Base-by-base conservation (phyloP, 257 asterid genomes). In the Salvia rosmarinus region DNA sequence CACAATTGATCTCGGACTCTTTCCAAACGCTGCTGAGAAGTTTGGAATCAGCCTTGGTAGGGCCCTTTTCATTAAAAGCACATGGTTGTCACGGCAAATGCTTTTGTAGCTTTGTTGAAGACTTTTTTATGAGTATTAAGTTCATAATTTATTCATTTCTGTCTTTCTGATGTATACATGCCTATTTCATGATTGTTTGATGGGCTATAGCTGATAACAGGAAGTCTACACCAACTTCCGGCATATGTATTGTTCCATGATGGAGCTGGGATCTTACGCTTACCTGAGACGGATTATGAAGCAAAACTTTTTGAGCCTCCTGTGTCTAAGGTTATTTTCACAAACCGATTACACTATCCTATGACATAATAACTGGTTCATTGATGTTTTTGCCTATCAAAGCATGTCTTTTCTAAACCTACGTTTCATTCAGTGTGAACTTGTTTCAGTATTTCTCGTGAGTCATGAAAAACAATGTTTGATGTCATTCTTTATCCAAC, bases 21-120 rank as follows among this genome's bases (percentile, higher is more conserved):
- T 94, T 78, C 99, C 98, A 44, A 94, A 94, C 83, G 96, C 90
- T 63, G 99, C 98, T 40, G 97, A 89, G 80, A 94, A 88, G 77
- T 85, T 94, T 64, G 98, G 92, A 76, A 82, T 94, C 60, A 49
- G 87, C 64, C 95, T 86, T 28, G 95, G 99, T 91, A 70, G 57
- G 88, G 16, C 44, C 52, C 21, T 65, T 65, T 67, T 46, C 37
- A 74, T 67, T 69, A 9, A 58, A 42, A 49, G 34, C 42, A 13
- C 58, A 13, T 73, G 50, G 21, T 43, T 52, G 3, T 37, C 47
- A 40, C 74, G 58, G 2, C 37, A 13, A 23, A 54, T 42, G 34
- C 46, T 79, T 39, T 19, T 64, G 10, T 65, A 32, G 55, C 64
- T 11, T 71, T 67, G 63, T 35, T 63, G 19, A 71, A 70, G 44